Evolutionary conservation across 129 eudicot genomes (phyloP).

Genomic region (Helianthus tuberosus): DNA sequence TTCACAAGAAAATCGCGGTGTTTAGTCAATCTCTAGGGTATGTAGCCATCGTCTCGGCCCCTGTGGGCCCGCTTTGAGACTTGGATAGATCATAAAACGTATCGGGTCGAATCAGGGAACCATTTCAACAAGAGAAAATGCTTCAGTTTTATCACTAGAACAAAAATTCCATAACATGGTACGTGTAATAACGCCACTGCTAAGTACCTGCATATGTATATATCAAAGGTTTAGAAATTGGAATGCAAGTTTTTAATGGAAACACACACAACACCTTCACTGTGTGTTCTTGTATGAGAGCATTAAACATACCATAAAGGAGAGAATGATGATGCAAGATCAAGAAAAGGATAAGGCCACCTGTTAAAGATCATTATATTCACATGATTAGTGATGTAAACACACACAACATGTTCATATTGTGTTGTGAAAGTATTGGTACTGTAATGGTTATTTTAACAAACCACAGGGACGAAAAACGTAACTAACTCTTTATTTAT

Average conservation of each 20-base stretch:
- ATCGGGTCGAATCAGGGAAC: conserved; percentile 72
- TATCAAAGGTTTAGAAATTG: not conserved
- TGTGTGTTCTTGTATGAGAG: conserved; percentile 16
- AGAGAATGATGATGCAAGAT: conserved; percentile 68
- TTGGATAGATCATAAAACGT: conserved; percentile 15
- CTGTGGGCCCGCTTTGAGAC: not conserved
- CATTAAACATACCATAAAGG: conserved; percentile 73
- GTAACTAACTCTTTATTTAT: too few species aligned
- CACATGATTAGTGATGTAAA: not conserved
- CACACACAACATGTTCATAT: not conserved
- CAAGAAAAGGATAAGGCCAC: conserved; percentile 99
- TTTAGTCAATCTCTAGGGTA: conserved; percentile 24
- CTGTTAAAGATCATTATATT: conserved; percentile 39
- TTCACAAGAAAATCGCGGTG: conserved; percentile 36
- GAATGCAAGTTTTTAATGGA: not conserved
- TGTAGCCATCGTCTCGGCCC: not conserved
- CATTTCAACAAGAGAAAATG: conserved; percentile 58
- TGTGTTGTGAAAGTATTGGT: too few species aligned
- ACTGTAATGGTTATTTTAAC: too few species aligned
- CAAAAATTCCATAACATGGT: conserved; percentile 85
- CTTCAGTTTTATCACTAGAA: conserved; percentile 69
- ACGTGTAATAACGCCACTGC: conserved; percentile 78
- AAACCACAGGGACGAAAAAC: too few species aligned
- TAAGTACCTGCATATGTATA: conserved; percentile 62
- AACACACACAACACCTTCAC: conserved; percentile 27